Evolutionary conservation across 108 stramenopile species (phyloP).

Genomic region (Skeletonema tropicum): DNA sequence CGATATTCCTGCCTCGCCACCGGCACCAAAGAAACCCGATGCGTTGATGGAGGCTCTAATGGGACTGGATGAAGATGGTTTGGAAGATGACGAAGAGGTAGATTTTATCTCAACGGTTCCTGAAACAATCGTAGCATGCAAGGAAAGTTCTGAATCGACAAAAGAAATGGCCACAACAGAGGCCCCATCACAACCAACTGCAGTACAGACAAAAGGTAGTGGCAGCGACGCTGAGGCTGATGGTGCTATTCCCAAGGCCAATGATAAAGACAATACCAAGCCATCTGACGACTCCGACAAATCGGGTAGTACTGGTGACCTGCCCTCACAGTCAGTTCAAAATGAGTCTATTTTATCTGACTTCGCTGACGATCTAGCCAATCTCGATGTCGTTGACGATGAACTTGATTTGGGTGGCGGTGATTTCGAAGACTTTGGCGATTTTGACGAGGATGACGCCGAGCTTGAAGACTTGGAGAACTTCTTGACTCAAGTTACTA

Average conservation of each 20-base stretch:
- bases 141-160: neutral
- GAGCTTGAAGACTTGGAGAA: constrained; percentile 81
- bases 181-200: neutral
- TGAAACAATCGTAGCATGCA: neutral
- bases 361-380: constrained; percentile 49
- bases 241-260: neutral
- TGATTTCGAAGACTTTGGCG: constrained; percentile 63
- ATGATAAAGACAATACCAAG: neutral
- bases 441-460: constrained; percentile 60
- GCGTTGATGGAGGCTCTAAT: constrained; percentile 68
- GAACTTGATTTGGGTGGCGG: constrained; percentile 44
- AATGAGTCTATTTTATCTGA: constrained; percentile 9
- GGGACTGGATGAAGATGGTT: constrained; percentile 69
- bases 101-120: constrained; percentile 11
- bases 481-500: constrained; percentile 57
- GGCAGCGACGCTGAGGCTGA: neutral
- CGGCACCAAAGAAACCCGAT: constrained; percentile 42
- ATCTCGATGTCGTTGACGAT: constrained; percentile 54
- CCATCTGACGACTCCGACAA: neutral
- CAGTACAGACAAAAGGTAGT: neutral
- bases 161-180: constrained; percentile 1
- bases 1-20: constrained; percentile 29
- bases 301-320: neutral
- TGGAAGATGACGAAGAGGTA: constrained; percentile 46
- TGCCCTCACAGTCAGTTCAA: neutral